Conservation (phyloP, 768 basidiomycete species). For the Mycena indigotica region DNA sequence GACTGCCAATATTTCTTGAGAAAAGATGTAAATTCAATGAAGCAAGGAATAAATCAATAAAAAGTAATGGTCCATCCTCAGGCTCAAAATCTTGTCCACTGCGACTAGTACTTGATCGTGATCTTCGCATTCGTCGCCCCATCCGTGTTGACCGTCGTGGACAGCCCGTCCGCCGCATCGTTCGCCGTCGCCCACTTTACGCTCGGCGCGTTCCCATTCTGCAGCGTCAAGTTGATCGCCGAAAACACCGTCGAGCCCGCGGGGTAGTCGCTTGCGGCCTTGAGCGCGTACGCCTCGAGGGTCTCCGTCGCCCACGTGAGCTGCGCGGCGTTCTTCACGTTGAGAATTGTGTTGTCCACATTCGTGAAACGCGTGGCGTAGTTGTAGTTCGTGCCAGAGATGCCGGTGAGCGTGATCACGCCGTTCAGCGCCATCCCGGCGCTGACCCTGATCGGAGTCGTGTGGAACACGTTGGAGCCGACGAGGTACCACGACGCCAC, state of each 20-base stretch:
- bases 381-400: constrained; percentile 4
- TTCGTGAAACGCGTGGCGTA: constrained; percentile 14
- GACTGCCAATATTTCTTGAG: too few relatives aligned
- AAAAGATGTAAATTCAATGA: too few relatives aligned
- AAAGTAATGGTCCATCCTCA: neutral
- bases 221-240: constrained; percentile 11
- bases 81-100: neutral
- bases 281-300: constrained; percentile 17
- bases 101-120: constrained; percentile 16
- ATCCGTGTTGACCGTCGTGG: constrained; percentile 8
- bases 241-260: constrained; percentile 14
- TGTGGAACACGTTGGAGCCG: neutral
- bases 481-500: constrained; percentile 15
- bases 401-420: constrained; percentile 15
- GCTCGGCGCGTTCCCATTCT: constrained; percentile 2
- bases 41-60: too few relatives aligned
- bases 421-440: constrained; percentile 15
- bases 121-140: constrained; percentile 15
- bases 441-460: neutral
- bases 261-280: constrained; percentile 9
- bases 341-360: constrained; percentile 15
- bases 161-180: constrained; percentile 16
- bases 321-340: constrained; percentile 6
- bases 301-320: constrained; percentile 23
- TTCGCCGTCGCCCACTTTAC: constrained; percentile 5